Base-by-base conservation (phyloP, 345 rosid genomes). In the Boechera divaricarpa region DNA sequence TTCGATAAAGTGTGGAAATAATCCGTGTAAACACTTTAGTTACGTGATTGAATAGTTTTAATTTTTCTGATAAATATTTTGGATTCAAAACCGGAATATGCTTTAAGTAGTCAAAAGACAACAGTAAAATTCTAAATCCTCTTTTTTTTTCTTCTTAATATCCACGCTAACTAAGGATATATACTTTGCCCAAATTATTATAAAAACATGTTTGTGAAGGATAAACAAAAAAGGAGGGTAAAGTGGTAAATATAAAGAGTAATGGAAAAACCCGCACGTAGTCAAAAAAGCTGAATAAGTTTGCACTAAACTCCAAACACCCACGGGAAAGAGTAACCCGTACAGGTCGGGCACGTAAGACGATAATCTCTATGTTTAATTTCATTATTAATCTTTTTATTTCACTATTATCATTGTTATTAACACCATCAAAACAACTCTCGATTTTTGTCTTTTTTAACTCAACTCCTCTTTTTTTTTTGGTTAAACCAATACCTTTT, bases 331-430 rank as follows among this genome's bases (percentile, higher is more conserved):
- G 72, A 59, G 76, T 72, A 64, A 72, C 72, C 73, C 77, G 69
- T 72, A 78, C 69, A 78, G 63, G 63, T 72, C 49, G 73, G 69
- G 69, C 81, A 78, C 81, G 77, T 78, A 77, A 44, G 77, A 78
- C 77, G 77, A 47, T 78, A 65, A 72, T 66, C 35, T 66, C 77
- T 66, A 78, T 7, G 77, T 59, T 52, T 70, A 54, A 29, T 33
- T 51, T 33, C 66, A n/a, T 64, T 39, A 77, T 77, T 70, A 54
- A 63, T 64, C 52, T 21, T 64, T 75, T 59, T 18, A 31, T 55
- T 64, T 74, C 21, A 31, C 54, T 47, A 5, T 74, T 35, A 63
- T 44, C 58, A 66, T 65, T 39, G 44, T 67, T 67, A 75, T 48
- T 67, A n/a, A 75, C 67, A 48, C 73, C 73, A 54, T 1, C 55